Evolutionary conservation across 768 basidiomycete genomes (phyloP), one percentile per base, ranked within the genome.

Genomic region (Podaxis pistillaris): DNA sequence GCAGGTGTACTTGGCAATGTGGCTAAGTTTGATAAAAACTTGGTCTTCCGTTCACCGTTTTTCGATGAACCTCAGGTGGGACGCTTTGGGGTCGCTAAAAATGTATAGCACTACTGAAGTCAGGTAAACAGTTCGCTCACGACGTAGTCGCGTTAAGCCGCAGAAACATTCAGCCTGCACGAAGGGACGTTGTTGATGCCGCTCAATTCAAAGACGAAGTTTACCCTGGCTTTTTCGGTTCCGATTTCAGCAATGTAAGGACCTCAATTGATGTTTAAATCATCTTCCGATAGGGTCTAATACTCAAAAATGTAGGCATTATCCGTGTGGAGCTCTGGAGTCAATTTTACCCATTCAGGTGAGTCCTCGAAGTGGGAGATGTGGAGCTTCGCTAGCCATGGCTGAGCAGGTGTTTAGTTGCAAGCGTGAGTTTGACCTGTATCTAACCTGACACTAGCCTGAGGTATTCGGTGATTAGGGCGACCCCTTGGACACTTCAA

Each of bases 401-500:
- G 22, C 33, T 19, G 47, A 15, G 4, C 9, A 19, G 5, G 7
- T 53, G 17, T 55, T 11, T 60, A 81, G 82, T 83, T 26, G 82
- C 81, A 37, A 83, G 82, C 65, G 81, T 83, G 65, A 59, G 80
- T 71, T 54, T 40, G 49, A 9, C 22, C 22, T 2, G 12, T 28
- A 8, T 50, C 11, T 28, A 22, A 26, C 44, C 57, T 63, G 22
- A 55, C 24, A 57, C 17, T 53, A 52, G 33, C 38, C n/a, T 38
- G 30, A 12, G 22, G 5, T 30, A 30, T n/a, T 26, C 26, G 19
- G 22, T n/a, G 19, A 47, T 51, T 67, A 84, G 79, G 84, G 84
- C 5, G 83, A 86, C 66, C 85, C 85, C 1, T 77, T 81, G 51
- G 81, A 82, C 63, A 77, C 75, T 22, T 84, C 83, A 26, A 77